Percentiles rank a stretch among this genome's conserved stretches.
Conservation (phyloP, 331 rosid genomes). For the Malus hybrid region DNA sequence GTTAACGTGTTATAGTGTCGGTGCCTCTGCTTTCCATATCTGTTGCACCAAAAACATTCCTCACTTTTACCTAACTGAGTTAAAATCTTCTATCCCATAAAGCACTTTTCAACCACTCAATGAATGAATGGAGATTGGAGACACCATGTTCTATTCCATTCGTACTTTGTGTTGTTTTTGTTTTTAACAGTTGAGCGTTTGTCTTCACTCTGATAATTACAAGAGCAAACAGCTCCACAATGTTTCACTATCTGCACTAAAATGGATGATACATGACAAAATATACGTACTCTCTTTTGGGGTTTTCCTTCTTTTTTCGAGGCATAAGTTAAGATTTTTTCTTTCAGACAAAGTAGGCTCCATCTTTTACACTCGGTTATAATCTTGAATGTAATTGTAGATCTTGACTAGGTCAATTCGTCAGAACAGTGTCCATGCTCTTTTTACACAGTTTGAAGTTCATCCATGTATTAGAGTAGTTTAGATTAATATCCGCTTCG, state of each 20-base stretch:
- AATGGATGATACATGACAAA: neutral
- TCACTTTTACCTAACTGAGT: neutral
- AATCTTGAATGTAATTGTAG: neutral
- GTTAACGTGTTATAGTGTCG: neutral
- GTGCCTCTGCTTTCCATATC: neutral
- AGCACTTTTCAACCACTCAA: neutral
- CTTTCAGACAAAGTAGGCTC: neutral
- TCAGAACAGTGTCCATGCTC: neutral
- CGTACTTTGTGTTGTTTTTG: neutral
- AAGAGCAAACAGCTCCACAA: neutral
- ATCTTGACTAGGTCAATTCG: no score
- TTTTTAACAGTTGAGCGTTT: neutral
- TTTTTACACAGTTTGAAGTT: no score
- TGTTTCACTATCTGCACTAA: neutral
- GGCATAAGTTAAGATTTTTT: neutral
- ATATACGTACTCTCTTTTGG: neutral
- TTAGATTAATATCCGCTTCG: neutral
- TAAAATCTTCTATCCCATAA: neutral
- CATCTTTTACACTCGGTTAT: neutral
- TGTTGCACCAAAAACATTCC: neutral
- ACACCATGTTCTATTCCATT: neutral
- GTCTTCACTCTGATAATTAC: neutral
- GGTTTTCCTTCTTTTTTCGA: neutral
- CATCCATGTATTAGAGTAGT: neutral
- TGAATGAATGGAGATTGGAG: neutral